Evolutionary conservation across 1,139 yeast species (phyloP).

Genomic region (Keqinozyma sinolaborantium): DNA sequence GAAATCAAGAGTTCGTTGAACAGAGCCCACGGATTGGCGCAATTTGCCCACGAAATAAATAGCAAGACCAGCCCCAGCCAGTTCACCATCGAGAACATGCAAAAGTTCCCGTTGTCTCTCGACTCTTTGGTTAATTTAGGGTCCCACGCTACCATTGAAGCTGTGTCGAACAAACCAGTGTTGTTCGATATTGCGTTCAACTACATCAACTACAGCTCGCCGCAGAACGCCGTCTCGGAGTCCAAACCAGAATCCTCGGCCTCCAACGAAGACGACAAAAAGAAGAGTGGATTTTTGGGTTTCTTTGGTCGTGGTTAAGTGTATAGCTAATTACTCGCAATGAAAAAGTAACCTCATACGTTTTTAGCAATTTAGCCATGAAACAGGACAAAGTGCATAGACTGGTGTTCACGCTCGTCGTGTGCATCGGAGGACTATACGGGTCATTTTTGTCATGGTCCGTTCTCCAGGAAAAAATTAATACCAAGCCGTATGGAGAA

Average conservation of each 20-base stretch:
- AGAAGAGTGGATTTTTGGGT: constrained; percentile 43
- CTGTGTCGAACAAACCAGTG: constrained; percentile 80
- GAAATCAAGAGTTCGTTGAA: constrained; percentile 26
- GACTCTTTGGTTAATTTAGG: constrained; percentile 46
- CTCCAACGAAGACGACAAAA: constrained; percentile 14
- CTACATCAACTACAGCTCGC: constrained; percentile 52
- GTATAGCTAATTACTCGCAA: neutral
- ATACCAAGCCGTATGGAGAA: constrained; percentile 70
- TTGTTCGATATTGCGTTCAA: constrained; percentile 87
- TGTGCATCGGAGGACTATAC: constrained; percentile 74
- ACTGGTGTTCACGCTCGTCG: constrained; percentile 30
- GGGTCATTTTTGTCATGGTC: constrained; percentile 90
- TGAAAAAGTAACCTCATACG: neutral
- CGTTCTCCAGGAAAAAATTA: constrained; percentile 80
- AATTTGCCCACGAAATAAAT: constrained; percentile 25
- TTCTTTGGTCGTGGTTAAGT: constrained; percentile 30
- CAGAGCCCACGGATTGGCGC: constrained; percentile 51
- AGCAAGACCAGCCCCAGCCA: constrained; percentile 14
- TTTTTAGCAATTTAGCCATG: neutral
- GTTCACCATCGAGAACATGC: constrained; percentile 46
- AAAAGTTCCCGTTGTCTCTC: constrained; percentile 40
- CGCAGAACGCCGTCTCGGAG: constrained; percentile 10
- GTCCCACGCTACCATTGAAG: constrained; percentile 35
- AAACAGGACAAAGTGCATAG: constrained; percentile 1
- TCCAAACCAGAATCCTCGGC: neutral